Base-by-base conservation (phyloP, 2,329 filamentous ascomycete genomes). In the Penicillium verrucosum region DNA sequence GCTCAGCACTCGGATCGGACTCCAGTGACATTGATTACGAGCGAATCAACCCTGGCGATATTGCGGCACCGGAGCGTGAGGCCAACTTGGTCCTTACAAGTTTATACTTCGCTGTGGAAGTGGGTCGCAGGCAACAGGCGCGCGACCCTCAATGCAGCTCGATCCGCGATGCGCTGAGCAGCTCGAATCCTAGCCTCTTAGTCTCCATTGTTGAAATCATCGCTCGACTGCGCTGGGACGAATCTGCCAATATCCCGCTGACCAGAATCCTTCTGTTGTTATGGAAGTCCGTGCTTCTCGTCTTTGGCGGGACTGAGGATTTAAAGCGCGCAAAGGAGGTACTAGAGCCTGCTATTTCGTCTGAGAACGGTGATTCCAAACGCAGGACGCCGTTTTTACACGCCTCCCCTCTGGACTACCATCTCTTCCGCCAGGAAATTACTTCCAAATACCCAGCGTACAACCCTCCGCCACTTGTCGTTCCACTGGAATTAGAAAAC, bases 401-500 rank as follows among this genome's bases (percentile, higher is more conserved):
- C 1, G 93, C 94, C 5, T 97, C 93, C 1, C 94, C 94, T 5
- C 78, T 99, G 11, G 94, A 99, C 69, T 99, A 99, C 70, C 93
- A 99, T 70, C 83, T 92, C 23, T 99, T 99, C 70, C 88, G 94
- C 36, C 93, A 97, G 72, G 94, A 99, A 72, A 93, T 99, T 57
- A 95, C 89, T 16, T 97, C 93, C 2, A 99, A 99, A 75, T 99
- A 99, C 71, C 94, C 94, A 11, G 90, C 94, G 3, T 99, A 99
- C 72, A 89, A 96, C 57, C 92, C 94, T 2, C 94, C 94, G 2
- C 87, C 86, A 51, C 88, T 90, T 1, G 75, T 89, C 6, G 86
- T 97, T 58, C 91, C 92, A 1, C 81, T 97, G 14, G 93, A 97
- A 71, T 84, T 90, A 21, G 92, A 97, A 52, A 92, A 94, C 69